These are phyloP conservation scores for Aspergillus olivimuriae DNA, from an alignment of 495 filamentous ascomycete species.

Conservation along the genomic window DNA sequence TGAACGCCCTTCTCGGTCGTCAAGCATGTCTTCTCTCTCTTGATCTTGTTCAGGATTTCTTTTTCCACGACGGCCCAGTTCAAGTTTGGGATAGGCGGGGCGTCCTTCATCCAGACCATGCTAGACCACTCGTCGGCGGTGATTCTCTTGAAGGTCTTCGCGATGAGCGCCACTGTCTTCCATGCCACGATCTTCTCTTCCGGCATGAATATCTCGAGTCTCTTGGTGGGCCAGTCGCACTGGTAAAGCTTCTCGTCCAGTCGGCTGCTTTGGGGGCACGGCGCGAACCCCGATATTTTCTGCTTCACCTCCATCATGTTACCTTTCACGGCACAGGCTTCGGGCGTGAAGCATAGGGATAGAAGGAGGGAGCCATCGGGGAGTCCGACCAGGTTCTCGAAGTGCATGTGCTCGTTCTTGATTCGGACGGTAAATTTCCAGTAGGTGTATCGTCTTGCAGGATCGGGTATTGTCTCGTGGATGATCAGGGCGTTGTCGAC, in stretches of 20 bases:
- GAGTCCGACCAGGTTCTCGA: conserved; percentile 26
- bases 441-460: conserved; percentile 3
- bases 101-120: conserved; percentile 10
- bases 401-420: conserved; percentile 11
- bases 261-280: conserved; percentile 5
- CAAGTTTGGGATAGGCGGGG: conserved; percentile 14
- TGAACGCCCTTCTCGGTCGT: no score
- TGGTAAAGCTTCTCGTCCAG: conserved; percentile 17
- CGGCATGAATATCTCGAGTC: conserved; percentile 20
- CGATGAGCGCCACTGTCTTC: conserved; percentile 26
- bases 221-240: conserved; percentile 9
- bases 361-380: conserved; percentile 23
- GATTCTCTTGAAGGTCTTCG: conserved; percentile 24
- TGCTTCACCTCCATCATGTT: conserved; percentile 11
- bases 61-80: conserved; percentile 19
- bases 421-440: conserved; percentile 12
- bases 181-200: conserved; percentile 15
- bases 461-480: conserved; percentile 16
- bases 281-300: conserved; percentile 15
- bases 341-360: conserved; percentile 10
- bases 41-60: not conserved
- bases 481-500: conserved; percentile 15
- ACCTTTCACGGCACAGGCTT: conserved; percentile 11
- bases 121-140: conserved; percentile 16
- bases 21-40: no score